A percentile compares a stretch with the other conserved stretches of the same genome.
phyloP scores from a whole-genome alignment of 2,329 filamentous ascomycete species.

The Chlorencoelia australis region DNA sequence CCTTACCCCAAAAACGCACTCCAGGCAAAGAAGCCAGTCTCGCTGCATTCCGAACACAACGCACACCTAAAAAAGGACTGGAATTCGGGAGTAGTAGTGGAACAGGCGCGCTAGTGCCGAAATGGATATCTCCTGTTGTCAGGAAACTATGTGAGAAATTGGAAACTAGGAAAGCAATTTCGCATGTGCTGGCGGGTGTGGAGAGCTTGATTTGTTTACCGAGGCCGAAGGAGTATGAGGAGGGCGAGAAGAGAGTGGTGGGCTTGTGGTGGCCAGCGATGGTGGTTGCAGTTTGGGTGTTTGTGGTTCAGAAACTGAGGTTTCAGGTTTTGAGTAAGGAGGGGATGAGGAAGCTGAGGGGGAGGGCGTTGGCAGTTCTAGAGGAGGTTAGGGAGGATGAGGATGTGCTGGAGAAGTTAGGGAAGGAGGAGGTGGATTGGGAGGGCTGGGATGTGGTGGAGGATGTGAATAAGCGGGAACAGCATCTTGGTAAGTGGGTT shows the following conservation, averaged over 20 bases:
- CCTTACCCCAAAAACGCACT: constrained; percentile 4
- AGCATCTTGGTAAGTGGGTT: constrained; percentile 53
- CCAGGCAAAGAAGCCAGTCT: constrained; percentile 22
- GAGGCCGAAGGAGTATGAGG: constrained; percentile 2
- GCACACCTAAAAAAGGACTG: constrained; percentile 21
- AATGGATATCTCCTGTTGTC: constrained; percentile 62
- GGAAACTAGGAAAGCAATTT: constrained; percentile 50
- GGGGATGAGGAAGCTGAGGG: constrained; percentile 37
- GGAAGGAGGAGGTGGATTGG: constrained; percentile 38
- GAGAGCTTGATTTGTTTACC: constrained; percentile 36
- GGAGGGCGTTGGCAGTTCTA: constrained; percentile 37
- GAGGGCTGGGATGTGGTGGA: constrained; percentile 39
- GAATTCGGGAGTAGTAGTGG: constrained; percentile 16
- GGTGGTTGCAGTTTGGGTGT: constrained; percentile 50
- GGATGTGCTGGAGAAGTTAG: constrained; percentile 33
- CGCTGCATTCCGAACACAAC: constrained; percentile 25
- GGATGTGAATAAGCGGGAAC: constrained; percentile 40
- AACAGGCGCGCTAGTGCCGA: constrained; percentile 35
- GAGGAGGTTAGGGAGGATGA: constrained; percentile 30
- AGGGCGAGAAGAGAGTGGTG: constrained; percentile 30
- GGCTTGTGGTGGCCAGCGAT: constrained; percentile 45
- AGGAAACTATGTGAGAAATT: constrained; percentile 55
- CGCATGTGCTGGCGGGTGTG: constrained; percentile 66
- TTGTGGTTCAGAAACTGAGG: constrained; percentile 43
- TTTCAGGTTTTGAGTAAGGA: constrained; percentile 26